A percentile compares a stretch with the other conserved stretches of the same genome.
phyloP scores from a whole-genome alignment of 2,329 filamentous ascomycete species.

The Amesomyces nigricolor region DNA sequence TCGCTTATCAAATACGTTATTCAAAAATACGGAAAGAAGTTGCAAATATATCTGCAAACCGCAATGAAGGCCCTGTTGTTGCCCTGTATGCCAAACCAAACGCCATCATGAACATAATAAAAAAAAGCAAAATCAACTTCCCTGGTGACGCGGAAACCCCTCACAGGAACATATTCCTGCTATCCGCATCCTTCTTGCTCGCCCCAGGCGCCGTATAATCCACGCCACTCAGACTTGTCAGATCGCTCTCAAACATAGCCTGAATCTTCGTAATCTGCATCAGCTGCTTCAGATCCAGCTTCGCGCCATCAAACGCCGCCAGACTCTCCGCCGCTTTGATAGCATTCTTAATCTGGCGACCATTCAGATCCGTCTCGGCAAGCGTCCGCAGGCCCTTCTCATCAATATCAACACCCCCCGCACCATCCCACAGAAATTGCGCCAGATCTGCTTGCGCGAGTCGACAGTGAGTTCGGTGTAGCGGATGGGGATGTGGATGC shows the following conservation, averaged over 20 bases:
- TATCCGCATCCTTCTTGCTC: slow-evolving; percentile 22
- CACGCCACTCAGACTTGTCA: slow-evolving; percentile 20
- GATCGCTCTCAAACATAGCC: slow-evolving; percentile 25
- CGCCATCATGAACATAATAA: background rate
- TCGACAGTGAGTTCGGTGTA: slow-evolving; percentile 28
- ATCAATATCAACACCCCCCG: slow-evolving; percentile 23
- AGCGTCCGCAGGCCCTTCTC: slow-evolving; percentile 27
- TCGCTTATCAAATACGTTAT: too few relatives aligned
- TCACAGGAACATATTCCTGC: slow-evolving; percentile 25
- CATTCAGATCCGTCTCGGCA: slow-evolving; percentile 34
- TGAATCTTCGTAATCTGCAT: slow-evolving; percentile 26
- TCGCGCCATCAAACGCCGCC: slow-evolving; percentile 22
- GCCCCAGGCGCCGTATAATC: slow-evolving; percentile 25
- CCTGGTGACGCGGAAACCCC: too few relatives aligned
- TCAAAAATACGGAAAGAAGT: too few relatives aligned
- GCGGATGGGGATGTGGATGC: slow-evolving; percentile 32
- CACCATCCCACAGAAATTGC: slow-evolving; percentile 27
- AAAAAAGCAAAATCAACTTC: background rate
- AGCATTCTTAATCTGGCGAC: slow-evolving; percentile 37
- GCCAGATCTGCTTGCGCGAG: slow-evolving; percentile 29
- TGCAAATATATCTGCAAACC: too few relatives aligned
- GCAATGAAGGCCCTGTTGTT: too few relatives aligned
- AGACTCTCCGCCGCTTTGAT: slow-evolving; percentile 27
- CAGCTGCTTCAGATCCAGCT: slow-evolving; percentile 24
- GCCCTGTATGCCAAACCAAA: background rate